Evolutionary conservation across 345 rosid species (phyloP).

Genomic region (Combretum micranthum): DNA sequence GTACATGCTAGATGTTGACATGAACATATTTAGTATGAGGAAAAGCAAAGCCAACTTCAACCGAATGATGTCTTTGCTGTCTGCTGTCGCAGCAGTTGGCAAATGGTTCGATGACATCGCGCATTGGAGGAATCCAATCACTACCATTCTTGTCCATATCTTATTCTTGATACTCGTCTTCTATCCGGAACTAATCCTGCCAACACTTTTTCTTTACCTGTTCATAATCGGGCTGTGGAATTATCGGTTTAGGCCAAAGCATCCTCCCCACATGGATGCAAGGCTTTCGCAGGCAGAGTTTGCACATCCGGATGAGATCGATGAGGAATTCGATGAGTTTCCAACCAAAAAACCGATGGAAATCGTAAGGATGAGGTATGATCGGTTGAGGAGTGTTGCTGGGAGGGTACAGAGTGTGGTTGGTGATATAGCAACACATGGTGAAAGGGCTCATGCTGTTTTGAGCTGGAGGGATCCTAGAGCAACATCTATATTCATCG

Average conservation of each 20-base stretch:
- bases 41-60: constrained; percentile 90
- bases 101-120: constrained; percentile 79
- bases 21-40: constrained; percentile 86
- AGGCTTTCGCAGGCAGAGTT: constrained; percentile 71
- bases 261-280: constrained; percentile 91
- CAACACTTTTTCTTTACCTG: constrained; percentile 84
- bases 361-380: constrained; percentile 68
- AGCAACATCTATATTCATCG: constrained; percentile 73
- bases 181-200: constrained; percentile 82
- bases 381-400: constrained; percentile 69
- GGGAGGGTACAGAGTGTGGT: constrained; percentile 84
- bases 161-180: constrained; percentile 79
- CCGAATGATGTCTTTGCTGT: constrained; percentile 70
- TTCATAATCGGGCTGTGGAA: constrained; percentile 92
- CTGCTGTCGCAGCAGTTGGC: constrained; percentile 56
- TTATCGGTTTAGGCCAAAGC: constrained; percentile 75
- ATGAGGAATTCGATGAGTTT: constrained; percentile 85
- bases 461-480: constrained; percentile 98
- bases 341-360: constrained; percentile 56
- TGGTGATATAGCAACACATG: constrained; percentile 87
- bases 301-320: constrained; percentile 76
- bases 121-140: constrained; percentile 81
- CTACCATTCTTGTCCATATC: constrained; percentile 69
- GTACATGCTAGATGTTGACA: constrained; percentile 92
- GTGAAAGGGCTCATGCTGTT: constrained; percentile 76